Evolutionary conservation across 2,329 filamentous ascomycete genomes (phyloP), one percentile per base, ranked within the genome.

Genomic region (Venturia nashicola): DNA sequence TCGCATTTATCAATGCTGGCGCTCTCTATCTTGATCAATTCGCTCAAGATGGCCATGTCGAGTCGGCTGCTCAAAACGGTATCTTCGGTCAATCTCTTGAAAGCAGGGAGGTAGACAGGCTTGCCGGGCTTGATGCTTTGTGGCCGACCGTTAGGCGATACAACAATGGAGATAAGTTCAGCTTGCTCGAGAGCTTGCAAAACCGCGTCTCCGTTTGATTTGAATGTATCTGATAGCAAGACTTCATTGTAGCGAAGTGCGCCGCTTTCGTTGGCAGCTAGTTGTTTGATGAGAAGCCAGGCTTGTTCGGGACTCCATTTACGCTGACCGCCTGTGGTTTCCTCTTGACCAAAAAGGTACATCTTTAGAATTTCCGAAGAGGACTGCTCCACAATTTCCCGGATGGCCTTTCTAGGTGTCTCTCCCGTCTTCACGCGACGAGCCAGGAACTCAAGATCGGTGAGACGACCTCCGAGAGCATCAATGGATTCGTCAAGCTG

Each of bases 391-490:
- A 96, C 88, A 67, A 99, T 97, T 67, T 96, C 91, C 27, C 86
- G 80, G 2, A 97, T 87, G 2, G 94, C 94, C 68, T 88, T 82
- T 67, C 82, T 83, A 0, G 94, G 94, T 2, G 83, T 88, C 73
- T 97, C 91, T 18, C 94, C 93, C 0, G 88, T 86, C 75, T 91
- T 90, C 69, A 99, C 88, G 20, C 94, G 84, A 43, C 93, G 86
- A n/a, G 92, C 89, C 54, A 99, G 84, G 71, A 94, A 95, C 72
- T 97, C 93, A 23, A 99, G 86, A 71, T 99, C 94, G 0, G 91
- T 96, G n/a, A 99, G 82, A 3, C 94, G 89, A 1, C 94, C 94
- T 27, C 94, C 94, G 1, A 99, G 82, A 0, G 86, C 83, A 36
- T 86, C 83, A 67, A 97, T 95, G 68, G 89, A 92, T 36, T 82